Base-by-base conservation (phyloP, 2,329 filamentous ascomycete genomes). In the Aspergillus hiratsukae region DNA sequence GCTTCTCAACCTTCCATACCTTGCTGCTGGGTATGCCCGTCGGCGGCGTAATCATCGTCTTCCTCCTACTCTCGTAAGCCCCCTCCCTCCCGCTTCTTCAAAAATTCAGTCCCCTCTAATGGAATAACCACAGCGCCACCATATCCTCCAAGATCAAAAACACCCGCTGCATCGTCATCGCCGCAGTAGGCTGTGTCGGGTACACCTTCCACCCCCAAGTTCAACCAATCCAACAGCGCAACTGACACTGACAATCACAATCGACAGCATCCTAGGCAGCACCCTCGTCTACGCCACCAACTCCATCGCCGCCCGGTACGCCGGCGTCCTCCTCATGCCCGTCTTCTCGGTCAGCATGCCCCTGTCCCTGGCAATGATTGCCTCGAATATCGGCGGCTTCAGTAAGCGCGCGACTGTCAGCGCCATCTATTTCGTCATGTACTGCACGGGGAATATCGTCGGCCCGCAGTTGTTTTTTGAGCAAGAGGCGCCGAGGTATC, bases 331-430 rank as follows among this genome's bases (percentile, higher is more conserved):
- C 29, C 56, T 75, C 3, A 68, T 77, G 48, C 63, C 72, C 3
- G 67, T 72, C 2, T 76, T 72, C 54, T 69, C 72, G 14, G 63
- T 67, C 8, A 63, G 72, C 40, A 75, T 76, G 52, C 64, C 77
- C 8, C 53, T 77, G 3, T 59, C 61, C 7, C 68, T 76, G 41
- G 72, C 75, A 1, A 74, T 75, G 69, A 74, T 79, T 48, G 72
- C 75, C 3, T 73, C 69, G 5, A 81, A 81, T 58, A 67, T 78
- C 7, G 78, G 75, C 3, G 78, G 78, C 0, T 78, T 80, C 53
- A 78, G 77, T 1, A 81, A 81, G 63, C 76, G 77, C 53, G 75
- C 76, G 11, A 78, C 77, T 0, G 72, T 76, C 6, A 78, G 74
- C 25, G 77, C 78, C 0, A 58, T 81, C 9, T 70, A 75, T 8